A percentile compares a stretch with the other conserved stretches of the same genome.
Conservation (phyloP, 192 early-diverging fungal genomes). For the Haplosporangium gracile region DNA sequence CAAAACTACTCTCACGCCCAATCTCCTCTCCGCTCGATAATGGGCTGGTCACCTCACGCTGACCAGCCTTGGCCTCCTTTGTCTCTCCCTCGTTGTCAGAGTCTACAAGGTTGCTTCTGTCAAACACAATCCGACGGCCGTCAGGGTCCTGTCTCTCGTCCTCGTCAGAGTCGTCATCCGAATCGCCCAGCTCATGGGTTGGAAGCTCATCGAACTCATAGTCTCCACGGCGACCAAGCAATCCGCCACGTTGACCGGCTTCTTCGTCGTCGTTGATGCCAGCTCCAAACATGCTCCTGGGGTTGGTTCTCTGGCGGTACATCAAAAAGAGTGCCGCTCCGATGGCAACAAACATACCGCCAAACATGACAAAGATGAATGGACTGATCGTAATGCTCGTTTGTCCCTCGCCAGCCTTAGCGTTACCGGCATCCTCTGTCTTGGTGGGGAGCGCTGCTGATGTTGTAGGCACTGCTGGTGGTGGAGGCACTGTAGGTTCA, state of each 20-base stretch:
- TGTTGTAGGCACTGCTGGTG: constrained; percentile 39
- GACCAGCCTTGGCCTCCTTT: constrained; percentile 15
- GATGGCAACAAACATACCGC: constrained; percentile 53
- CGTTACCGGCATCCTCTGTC: not conserved
- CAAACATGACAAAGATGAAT: constrained; percentile 55
- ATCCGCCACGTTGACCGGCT: constrained; percentile 43
- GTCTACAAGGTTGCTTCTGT: constrained; percentile 22
- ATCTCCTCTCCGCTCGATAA: constrained; percentile 55
- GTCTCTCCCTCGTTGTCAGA: not conserved
- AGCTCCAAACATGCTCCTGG: constrained; percentile 32
- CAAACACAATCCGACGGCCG: constrained; percentile 35
- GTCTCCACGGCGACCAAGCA: constrained; percentile 48
- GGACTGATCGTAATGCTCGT: constrained; percentile 29
- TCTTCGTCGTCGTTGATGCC: constrained; percentile 41
- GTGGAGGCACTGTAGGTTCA: constrained; percentile 4
- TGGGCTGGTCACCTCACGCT: constrained; percentile 14
- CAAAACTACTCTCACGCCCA: constrained; percentile 54
- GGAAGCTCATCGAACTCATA: constrained; percentile 55
- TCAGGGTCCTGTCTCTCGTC: constrained; percentile 24
- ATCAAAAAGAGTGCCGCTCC: constrained; percentile 49
- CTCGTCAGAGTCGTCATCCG: constrained; percentile 29
- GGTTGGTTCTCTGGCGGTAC: constrained; percentile 49
- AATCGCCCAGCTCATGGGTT: constrained; percentile 45
- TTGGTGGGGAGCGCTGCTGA: constrained; percentile 21
- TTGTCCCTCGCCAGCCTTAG: not conserved